Base-by-base conservation (phyloP, 306 rosid genomes). In the Vigna unguiculata region DNA sequence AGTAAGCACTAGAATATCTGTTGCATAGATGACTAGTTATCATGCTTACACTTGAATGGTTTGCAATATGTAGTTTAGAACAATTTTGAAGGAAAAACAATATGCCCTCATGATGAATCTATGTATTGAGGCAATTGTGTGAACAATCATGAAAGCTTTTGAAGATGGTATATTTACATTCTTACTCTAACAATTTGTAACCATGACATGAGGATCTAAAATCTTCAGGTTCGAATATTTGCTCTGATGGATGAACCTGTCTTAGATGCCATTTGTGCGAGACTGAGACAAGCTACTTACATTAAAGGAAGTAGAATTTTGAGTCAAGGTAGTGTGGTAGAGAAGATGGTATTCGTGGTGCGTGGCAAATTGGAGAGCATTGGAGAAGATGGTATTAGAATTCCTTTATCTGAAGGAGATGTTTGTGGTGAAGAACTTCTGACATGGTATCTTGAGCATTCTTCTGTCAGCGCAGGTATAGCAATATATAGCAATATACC, bases 381-480 rank as follows among this genome's bases (percentile, higher is more conserved):
- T 6, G 93, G 90, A 38, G 92, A 83, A 67, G 90, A 87, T 74
- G 89, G 92, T 67, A 85, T 36, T 40, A 8, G 43, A 9, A 74
- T 78, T 77, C 72, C 83, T 24, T 74, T 93, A 58, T 55, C 52
- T n/a, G 96, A 87, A 78, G 92, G 96, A 15, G 93, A 90, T 81
- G 91, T 79, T 28, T 93, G 96, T 52, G 97, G 97, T n/a, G 96
- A 93, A 82, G 97, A 93, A 68, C 92, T 90, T 47, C 85, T 93
- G 17, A 69, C 36, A 36, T 93, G 96, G 93, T 90, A 87, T 83
- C 90, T 93, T 13, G 97, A 91, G 81, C 93, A 87, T 81, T 87
- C 89, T 80, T 90, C 38, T 2, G 20, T 14, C 0, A 66, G 38
- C 38, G 15, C 20, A 43, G 72, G 72, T 62, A 62, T 4, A 9